A percentile compares a stretch with the other conserved stretches of the same genome.
phyloP scores from a whole-genome alignment of 371 early-diverging fungal species.

The Entomophthora muscae region DNA sequence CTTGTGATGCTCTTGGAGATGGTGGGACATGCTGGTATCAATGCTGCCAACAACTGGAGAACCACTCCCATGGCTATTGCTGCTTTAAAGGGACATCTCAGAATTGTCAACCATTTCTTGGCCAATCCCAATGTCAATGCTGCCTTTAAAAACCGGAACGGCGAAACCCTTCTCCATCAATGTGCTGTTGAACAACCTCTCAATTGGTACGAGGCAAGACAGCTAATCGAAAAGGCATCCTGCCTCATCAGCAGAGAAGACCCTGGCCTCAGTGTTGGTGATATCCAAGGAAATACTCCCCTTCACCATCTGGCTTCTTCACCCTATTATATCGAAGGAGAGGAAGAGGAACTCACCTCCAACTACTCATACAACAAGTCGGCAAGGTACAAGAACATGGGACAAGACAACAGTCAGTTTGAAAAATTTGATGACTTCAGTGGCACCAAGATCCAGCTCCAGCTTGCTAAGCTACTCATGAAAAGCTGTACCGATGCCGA shows the following conservation, averaged over 20 bases:
- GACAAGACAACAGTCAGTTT: not conserved
- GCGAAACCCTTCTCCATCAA: conserved; percentile 26
- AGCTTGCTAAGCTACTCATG: conserved; percentile 16
- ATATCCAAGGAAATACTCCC: conserved; percentile 24
- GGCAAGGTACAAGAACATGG: not conserved
- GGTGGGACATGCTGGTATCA: conserved; percentile 23
- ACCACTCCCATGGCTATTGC: conserved; percentile 34
- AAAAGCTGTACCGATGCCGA: too few relatives aligned
- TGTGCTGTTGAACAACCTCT: conserved; percentile 13
- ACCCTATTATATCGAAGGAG: conserved; percentile 10
- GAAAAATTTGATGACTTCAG: conserved; percentile 16
- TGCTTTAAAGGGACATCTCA: conserved; percentile 33
- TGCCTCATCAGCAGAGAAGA: conserved; percentile 22
- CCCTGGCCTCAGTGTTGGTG: conserved; percentile 19
- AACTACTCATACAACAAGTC: not conserved
- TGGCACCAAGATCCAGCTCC: conserved; percentile 14
- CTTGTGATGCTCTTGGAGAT: conserved; percentile 22
- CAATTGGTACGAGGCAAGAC: conserved; percentile 18
- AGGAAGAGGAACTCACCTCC: conserved; percentile 12
- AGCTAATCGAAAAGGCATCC: conserved; percentile 15
- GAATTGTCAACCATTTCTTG: conserved; percentile 25
- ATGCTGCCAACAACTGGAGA: conserved; percentile 29
- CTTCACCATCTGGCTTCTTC: conserved; percentile 21
- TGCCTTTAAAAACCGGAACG: conserved; percentile 27
- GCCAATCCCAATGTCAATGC: conserved; percentile 18